These are phyloP conservation scores for Chaetoceros muelleri DNA, from an alignment of 108 stramenopile genomes.

Conservation along the genomic window DNA sequence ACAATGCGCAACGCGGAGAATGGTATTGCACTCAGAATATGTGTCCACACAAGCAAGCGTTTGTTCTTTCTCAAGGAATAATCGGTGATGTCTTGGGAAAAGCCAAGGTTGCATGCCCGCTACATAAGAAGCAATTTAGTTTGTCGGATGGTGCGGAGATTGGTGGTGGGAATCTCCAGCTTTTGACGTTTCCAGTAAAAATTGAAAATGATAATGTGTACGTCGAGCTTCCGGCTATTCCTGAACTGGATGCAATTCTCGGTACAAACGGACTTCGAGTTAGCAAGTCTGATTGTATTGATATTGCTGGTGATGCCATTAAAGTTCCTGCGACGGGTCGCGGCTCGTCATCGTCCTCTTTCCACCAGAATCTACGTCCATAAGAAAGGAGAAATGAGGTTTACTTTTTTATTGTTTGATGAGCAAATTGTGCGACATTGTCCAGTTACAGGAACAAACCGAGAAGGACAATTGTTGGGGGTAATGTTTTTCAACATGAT, in stretches of 20 bases:
- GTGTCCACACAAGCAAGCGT: constrained; percentile 90
- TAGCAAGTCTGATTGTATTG: constrained; percentile 50
- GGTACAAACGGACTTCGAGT: constrained; percentile 74
- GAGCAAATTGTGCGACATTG: no score
- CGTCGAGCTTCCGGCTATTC: constrained; percentile 69
- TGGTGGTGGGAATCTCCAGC: constrained; percentile 58
- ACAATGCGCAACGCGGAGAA: constrained; percentile 60
- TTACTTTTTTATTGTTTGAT: no score
- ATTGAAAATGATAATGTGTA: constrained; percentile 57
- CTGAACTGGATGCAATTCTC: constrained; percentile 80
- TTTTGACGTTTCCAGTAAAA: constrained; percentile 84
- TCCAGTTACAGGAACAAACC: no score
- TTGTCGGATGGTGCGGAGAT: constrained; percentile 61
- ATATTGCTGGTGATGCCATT: constrained; percentile 45
- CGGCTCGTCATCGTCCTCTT: no score
- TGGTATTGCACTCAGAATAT: constrained; percentile 88
- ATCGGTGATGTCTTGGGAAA: constrained; percentile 61
- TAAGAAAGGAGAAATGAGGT: no score
- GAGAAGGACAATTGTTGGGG: no score
- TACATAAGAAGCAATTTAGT: constrained; percentile 88
- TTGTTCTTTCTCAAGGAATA: constrained; percentile 87
- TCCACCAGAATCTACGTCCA: no score
- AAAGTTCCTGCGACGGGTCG: no score
- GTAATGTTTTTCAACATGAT: no score
- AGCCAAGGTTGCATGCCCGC: constrained; percentile 87